Conservation (phyloP, 2,329 filamentous ascomycete species). For the Didymella segeticola region DNA sequence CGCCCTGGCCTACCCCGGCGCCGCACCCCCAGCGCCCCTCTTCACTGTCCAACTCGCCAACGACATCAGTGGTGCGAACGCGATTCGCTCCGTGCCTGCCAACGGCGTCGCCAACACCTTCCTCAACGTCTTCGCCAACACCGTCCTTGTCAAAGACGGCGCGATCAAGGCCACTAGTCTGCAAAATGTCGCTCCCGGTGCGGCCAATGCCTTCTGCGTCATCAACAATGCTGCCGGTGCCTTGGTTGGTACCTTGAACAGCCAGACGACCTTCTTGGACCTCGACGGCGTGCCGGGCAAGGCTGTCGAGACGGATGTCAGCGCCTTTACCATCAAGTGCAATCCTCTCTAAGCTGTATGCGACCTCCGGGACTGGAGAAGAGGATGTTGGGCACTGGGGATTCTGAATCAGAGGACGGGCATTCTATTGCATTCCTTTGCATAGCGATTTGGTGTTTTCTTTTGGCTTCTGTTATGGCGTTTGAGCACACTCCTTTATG, state of each 20-base stretch:
- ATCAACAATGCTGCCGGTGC: constrained; percentile 10
- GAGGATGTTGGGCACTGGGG: not conserved
- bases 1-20: constrained; percentile 22
- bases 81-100: constrained; percentile 12
- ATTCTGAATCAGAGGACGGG: no score
- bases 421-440: no score
- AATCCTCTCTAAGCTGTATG: not conserved
- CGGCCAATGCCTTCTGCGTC: constrained; percentile 16
- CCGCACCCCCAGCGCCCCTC: constrained; percentile 7
- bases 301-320: constrained; percentile 26
- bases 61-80: constrained; percentile 24
- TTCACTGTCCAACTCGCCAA: constrained; percentile 26
- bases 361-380: not conserved
- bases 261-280: constrained; percentile 22
- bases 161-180: constrained; percentile 24
- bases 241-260: constrained; percentile 16
- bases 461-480: not conserved
- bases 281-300: constrained; percentile 17
- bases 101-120: constrained; percentile 15
- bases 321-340: constrained; percentile 23
- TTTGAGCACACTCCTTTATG: constrained; percentile 13
- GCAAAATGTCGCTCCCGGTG: constrained; percentile 20
- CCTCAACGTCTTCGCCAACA: constrained; percentile 20
- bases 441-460: constrained; percentile 14
- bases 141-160: constrained; percentile 17